Conservation (phyloP, 768 basidiomycete species). For the Cantharellus cinnabarinus region DNA sequence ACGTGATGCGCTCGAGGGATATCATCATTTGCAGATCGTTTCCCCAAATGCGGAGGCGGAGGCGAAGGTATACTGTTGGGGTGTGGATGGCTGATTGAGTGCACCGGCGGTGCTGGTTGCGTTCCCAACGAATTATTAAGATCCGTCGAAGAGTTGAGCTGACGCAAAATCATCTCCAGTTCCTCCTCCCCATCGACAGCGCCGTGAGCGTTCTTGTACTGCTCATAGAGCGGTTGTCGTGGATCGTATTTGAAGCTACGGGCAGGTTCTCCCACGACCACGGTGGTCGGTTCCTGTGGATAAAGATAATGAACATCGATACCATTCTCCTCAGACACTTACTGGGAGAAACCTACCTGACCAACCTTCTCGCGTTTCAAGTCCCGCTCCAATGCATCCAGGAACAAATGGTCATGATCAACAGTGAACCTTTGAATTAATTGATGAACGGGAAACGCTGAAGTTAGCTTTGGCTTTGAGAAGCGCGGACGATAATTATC, state of each 20-base stretch:
- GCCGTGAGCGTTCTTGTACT: slow-evolving; percentile 26
- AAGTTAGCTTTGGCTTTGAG: background rate
- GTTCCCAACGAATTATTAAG: background rate
- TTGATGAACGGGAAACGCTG: background rate
- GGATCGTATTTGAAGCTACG: slow-evolving; percentile 76
- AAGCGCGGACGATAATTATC: slow-evolving; percentile 12
- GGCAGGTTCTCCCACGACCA: slow-evolving; percentile 58
- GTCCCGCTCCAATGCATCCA: slow-evolving; percentile 90
- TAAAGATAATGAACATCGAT: background rate
- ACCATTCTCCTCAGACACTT: background rate
- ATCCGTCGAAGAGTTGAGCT: background rate
- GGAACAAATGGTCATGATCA: slow-evolving; percentile 88
- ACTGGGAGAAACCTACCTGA: slow-evolving; percentile 6
- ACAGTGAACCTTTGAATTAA: slow-evolving; percentile 63
- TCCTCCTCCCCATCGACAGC: background rate
- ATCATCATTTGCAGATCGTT: background rate
- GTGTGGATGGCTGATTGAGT: background rate
- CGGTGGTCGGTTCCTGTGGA: slow-evolving; percentile 54
- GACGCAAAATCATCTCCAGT: background rate
- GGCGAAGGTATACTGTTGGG: background rate
- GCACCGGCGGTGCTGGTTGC: background rate
- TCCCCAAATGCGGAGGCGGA: background rate
- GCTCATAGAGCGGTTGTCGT: slow-evolving; percentile 69
- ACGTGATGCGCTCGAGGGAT: background rate
- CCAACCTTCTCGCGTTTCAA: slow-evolving; percentile 90